These are phyloP conservation scores for Solanum infundibuliforme DNA, from an alignment of 257 asterid species.

Conservation along the genomic window DNA sequence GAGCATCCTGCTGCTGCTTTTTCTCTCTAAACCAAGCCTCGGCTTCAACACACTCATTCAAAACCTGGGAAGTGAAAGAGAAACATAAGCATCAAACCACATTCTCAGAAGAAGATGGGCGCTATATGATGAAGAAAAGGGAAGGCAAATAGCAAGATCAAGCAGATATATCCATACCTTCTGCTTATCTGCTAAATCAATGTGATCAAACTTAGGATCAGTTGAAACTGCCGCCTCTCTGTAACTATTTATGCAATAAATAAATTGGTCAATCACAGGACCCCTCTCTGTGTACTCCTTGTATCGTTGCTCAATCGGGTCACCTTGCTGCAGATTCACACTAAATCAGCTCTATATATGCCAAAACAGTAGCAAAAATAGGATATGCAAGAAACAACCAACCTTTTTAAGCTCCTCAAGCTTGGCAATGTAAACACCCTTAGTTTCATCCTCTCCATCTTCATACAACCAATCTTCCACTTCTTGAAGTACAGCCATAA, in stretches of 20 bases:
- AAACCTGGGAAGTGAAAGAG: constrained; percentile 33
- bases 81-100: neutral
- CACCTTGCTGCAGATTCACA: constrained; percentile 62
- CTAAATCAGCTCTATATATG: neutral
- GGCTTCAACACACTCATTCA: constrained; percentile 74
- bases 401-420: constrained; percentile 80
- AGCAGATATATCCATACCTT: constrained; percentile 30
- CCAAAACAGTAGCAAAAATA: neutral
- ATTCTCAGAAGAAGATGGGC: neutral
- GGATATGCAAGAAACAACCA: neutral
- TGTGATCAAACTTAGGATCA: constrained; percentile 80
- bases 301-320: constrained; percentile 78
- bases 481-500: constrained; percentile 67
- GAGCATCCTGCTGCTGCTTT: constrained; percentile 68
- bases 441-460: constrained; percentile 91
- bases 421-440: constrained; percentile 63
- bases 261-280: constrained; percentile 51
- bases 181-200: constrained; percentile 65
- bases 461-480: constrained; percentile 96
- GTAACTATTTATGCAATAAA: constrained; percentile 60
- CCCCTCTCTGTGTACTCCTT: constrained; percentile 78
- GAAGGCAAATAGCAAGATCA: neutral
- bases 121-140: neutral
- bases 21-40: constrained; percentile 90
- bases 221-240: constrained; percentile 68